Conservation (phyloP, 1,284 basidiomycete genomes). For the Fomitopsis schrenkii region DNA sequence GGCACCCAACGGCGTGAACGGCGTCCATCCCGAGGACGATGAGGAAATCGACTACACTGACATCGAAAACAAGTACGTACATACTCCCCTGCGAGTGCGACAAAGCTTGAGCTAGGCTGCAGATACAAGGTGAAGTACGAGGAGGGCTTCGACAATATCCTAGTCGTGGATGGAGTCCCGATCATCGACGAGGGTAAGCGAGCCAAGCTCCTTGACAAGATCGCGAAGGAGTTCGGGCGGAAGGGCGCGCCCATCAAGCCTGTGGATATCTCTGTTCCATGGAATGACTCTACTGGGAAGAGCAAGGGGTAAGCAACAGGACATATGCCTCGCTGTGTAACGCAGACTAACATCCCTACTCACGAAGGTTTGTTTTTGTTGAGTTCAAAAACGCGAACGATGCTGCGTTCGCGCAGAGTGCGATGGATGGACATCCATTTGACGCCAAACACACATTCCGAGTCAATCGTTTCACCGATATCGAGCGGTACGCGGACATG, state of each 20-base stretch:
- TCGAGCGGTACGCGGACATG: slow-evolving; percentile 81
- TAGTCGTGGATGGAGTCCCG: slow-evolving; percentile 86
- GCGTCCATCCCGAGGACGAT: slow-evolving; percentile 32
- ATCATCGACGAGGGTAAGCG: slow-evolving; percentile 81
- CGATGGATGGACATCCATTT: slow-evolving; percentile 86
- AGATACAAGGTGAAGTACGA: slow-evolving; percentile 81
- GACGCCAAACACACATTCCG: slow-evolving; percentile 91
- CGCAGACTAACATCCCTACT: not conserved
- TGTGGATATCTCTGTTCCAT: slow-evolving; percentile 79
- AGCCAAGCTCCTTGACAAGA: slow-evolving; percentile 72
- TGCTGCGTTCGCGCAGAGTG: slow-evolving; percentile 76
- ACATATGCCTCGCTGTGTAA: not conserved
- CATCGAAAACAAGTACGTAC: slow-evolving; percentile 84
- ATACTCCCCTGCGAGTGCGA: not conserved
- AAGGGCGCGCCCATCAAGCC: slow-evolving; percentile 77
- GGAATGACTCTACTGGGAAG: slow-evolving; percentile 75
- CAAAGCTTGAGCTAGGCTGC: slow-evolving; percentile 11
- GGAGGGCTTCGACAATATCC: slow-evolving; percentile 82
- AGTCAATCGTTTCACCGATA: slow-evolving; percentile 90
- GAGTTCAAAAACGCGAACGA: slow-evolving; percentile 83
- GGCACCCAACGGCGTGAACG: slow-evolving; percentile 28
- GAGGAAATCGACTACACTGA: slow-evolving; percentile 91
- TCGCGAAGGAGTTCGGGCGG: slow-evolving; percentile 80
- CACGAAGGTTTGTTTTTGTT: slow-evolving; percentile 79
- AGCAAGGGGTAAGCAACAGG: slow-evolving; percentile 74